Base-by-base conservation (phyloP, 1,139 yeast genomes). In the Candida freyschussii region DNA sequence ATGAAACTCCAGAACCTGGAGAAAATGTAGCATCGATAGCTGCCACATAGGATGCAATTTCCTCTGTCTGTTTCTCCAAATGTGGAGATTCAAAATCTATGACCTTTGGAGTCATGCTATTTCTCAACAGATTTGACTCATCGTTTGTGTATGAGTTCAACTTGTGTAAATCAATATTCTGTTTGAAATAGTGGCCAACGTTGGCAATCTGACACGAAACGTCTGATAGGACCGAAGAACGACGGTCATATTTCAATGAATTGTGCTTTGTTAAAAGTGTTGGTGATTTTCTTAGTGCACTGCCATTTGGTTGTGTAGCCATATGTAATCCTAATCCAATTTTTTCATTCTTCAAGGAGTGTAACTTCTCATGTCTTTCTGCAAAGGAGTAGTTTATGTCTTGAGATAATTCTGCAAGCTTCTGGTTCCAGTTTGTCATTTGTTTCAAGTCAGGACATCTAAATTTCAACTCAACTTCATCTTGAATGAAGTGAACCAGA, bases 381-480 rank as follows among this genome's bases (percentile, higher is more conserved):
- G 15, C 20, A 17, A 47, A 47, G 10, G 13, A 3, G 19, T 23
- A 19, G 17, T 30, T 24, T 6, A 14, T 9, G 26, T 18, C 18
- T 12, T 30, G 21, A 14, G 24, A 24, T 6, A 25, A 8, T 24
- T 24, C 34, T 25, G 34, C 14, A 37, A 26, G n/a, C 15, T 26
- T 27, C 2, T 21, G 13, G 27, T 43, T 45, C 53, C 53, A 49
- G 20, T 41, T 38, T 6, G 34, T 18, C 41, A 43, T 44, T 24
- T 49, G 53, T 9, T 38, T 34, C 2, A 21, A 20, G 7, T 48
- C 52, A 15, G 52, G 52, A 29, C 52, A 48, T 24, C 36, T 35
- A 7, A 48, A 36, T n/a, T 20, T 38, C 13, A 49, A 22, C 14
- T 31, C 34, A 13, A 37, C 21, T 6, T 26, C 27, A 5, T 30